These are phyloP conservation scores for Boeremia exigua DNA, from an alignment of 2,329 filamentous ascomycete species.

Conservation along the genomic window DNA sequence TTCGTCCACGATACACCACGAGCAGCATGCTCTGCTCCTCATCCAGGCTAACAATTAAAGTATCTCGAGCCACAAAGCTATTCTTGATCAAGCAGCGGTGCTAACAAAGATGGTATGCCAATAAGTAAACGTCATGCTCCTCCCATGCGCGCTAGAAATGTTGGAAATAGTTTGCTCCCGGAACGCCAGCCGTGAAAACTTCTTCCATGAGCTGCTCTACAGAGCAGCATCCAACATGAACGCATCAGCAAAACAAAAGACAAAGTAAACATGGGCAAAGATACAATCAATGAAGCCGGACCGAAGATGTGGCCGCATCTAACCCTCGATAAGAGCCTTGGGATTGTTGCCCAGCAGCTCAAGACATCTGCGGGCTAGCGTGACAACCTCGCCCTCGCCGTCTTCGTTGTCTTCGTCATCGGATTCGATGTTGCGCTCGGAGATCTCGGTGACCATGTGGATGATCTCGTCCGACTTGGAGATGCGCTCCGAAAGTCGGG, in stretches of 20 bases:
- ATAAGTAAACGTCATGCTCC: constrained; percentile 43
- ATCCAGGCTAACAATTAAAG: constrained; percentile 36
- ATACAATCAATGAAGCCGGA: constrained; percentile 31
- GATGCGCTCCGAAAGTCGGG: constrained; percentile 85
- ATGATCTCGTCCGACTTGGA: constrained; percentile 90
- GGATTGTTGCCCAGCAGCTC: constrained; percentile 82
- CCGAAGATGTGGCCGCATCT: constrained; percentile 27
- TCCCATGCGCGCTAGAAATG: constrained; percentile 50
- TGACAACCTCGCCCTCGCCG: constrained; percentile 91
- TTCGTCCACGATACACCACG: constrained; percentile 8
- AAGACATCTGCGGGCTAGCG: constrained; percentile 85
- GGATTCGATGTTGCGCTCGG: constrained; percentile 84
- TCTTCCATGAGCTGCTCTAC: constrained; percentile 27
- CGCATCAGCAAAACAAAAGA: constrained; percentile 35
- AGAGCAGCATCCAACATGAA: constrained; percentile 29
- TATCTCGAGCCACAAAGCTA: constrained; percentile 21
- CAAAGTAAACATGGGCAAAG: constrained; percentile 30
- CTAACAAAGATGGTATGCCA: constrained; percentile 42
- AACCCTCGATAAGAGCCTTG: constrained; percentile 84
- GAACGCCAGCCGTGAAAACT: constrained; percentile 38
- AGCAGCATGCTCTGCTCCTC: constrained; percentile 10
- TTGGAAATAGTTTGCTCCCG: constrained; percentile 33
- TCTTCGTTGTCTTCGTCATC: constrained; percentile 88
- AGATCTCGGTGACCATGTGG: constrained; percentile 88
- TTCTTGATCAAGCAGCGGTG: constrained; percentile 16